Conservation (phyloP, 148 eudicot genomes). For the Persicaria maculosa region DNA sequence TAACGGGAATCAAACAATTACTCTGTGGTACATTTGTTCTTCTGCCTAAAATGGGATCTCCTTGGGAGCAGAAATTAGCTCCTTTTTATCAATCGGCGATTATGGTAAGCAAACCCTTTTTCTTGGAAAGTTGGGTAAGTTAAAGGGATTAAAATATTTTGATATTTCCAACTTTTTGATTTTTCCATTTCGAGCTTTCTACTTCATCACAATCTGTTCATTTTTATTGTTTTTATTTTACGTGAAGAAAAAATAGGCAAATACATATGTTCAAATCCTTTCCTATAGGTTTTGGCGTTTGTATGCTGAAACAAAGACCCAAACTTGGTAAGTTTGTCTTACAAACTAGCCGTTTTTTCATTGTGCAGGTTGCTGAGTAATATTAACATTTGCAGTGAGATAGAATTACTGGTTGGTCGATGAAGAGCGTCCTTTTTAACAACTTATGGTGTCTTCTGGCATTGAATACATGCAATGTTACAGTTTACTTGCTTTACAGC, state of each 20-base stretch:
- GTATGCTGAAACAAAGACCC: not conserved
- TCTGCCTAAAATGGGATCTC: too few relatives aligned
- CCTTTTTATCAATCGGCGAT: too few relatives aligned
- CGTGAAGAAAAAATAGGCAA: not conserved
- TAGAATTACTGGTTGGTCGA: not conserved
- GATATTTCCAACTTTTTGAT: not conserved
- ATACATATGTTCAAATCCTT: not conserved
- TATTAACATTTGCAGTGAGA: not conserved
- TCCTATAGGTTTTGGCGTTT: not conserved
- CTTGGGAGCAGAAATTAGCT: too few relatives aligned
- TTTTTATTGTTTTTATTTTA: not conserved
- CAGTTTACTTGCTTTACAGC: not conserved
- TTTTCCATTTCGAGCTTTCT: not conserved
- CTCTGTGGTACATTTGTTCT: too few relatives aligned
- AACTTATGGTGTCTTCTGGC: not conserved
- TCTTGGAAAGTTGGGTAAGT: not conserved
- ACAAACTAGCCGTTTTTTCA: not conserved
- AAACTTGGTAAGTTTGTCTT: not conserved
- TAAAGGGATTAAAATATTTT: not conserved
- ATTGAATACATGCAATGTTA: not conserved
- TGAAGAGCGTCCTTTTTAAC: not conserved
- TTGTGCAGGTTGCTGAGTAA: conserved; percentile 14
- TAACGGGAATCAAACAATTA: too few relatives aligned
- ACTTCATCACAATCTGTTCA: not conserved
- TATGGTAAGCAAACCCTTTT: too few relatives aligned